Evolutionary conservation across 2,329 filamentous ascomycete genomes (phyloP), one percentile per base, ranked within the genome.

Genomic region (Diaporthe citri): DNA sequence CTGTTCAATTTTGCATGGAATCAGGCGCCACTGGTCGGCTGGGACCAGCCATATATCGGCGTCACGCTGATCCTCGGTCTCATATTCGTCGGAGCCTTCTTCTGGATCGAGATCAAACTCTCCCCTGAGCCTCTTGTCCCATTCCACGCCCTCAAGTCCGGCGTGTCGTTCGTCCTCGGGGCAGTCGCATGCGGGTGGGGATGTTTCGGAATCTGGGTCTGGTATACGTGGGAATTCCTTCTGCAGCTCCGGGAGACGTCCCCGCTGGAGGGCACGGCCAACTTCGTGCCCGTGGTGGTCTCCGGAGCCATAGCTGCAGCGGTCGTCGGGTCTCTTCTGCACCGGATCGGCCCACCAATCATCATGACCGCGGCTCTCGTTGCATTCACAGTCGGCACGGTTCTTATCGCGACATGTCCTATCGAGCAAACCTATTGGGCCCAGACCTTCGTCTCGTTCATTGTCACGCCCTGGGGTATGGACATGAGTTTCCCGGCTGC

Each of bases 1-100:
- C 81, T 91, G 10, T 82, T 91, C 79, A 91, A 91, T 78, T 87
- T 91, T 74, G 87, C 89, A 2, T 91, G 88, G 88, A 91, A 91
- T 77, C 89, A 91, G 78, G 89, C 87, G 0, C 85, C 87, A 0
- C 82, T 88, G 0, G 87, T 86, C 17, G 88, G 88, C 2, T 91
- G 89, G 89, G 72, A 81, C 13, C 80, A 83, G 34, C 82, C 87
- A 0, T 90, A 90, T 77, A 84, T 89, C 51, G 88, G 87, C 77
- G 81, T 87, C 2, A 78, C 87, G 7, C 82, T 92, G 17, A 86
- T 90, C 71, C 73, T 91, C 15, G 89, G 89, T 3, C 72, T 88
- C 9, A 59, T 90, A 2, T 81, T 90, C n/a, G 79, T 90, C 13
- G 82, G 81, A 0, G 76, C 82, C 0, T 92, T 91, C 80, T 85